Evolutionary conservation across 192 early-diverging fungal genomes (phyloP).

Genomic region (Backusella mclennaniae): DNA sequence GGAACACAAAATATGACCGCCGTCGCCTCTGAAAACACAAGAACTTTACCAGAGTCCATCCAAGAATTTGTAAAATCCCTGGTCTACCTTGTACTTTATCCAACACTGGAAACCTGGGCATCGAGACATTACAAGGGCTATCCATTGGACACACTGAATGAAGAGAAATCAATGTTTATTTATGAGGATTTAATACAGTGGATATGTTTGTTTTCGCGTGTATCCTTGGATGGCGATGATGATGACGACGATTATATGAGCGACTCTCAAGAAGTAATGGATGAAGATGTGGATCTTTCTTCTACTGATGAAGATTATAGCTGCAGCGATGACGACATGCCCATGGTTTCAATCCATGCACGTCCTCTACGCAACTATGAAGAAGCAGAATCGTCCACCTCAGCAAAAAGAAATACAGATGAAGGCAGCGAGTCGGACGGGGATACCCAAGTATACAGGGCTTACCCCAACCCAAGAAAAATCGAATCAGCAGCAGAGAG

Average conservation of each 20-base stretch:
- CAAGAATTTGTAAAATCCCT: constrained; percentile 12
- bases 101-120: constrained; percentile 12
- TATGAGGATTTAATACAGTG: constrained; percentile 10
- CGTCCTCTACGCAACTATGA: not conserved
- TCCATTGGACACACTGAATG: not conserved
- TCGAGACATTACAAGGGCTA: not conserved
- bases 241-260: constrained; percentile 5
- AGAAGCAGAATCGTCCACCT: not conserved
- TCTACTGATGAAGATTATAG: not conserved
- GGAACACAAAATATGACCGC: not conserved
- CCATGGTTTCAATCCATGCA: not conserved
- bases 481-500: constrained; percentile 16
- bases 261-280: not conserved
- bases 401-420: not conserved
- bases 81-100: constrained; percentile 15
- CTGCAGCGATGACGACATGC: not conserved
- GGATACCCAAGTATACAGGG: not conserved
- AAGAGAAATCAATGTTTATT: not conserved
- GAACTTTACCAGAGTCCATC: constrained; percentile 15
- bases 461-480: not conserved
- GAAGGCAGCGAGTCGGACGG: not conserved
- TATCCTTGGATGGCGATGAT: constrained; percentile 2
- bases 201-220: not conserved
- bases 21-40: not conserved
- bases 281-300: not conserved